Conservation (phyloP, 192 early-diverging fungal genomes). For the Kickxella alabastrina region DNA sequence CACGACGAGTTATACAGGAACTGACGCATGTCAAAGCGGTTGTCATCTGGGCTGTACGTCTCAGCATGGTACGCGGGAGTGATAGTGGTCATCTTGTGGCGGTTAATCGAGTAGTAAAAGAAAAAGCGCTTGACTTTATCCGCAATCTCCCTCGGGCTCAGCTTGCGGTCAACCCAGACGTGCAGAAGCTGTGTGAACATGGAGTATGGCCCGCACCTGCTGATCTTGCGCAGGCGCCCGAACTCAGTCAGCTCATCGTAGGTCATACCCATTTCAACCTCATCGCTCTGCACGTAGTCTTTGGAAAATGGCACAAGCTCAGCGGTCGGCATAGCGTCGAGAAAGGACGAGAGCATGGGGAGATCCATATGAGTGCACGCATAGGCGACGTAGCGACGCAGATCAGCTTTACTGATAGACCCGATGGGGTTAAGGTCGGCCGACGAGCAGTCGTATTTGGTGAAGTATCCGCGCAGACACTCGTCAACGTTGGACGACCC, state of each 20-base stretch:
- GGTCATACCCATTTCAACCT: conserved; percentile 98
- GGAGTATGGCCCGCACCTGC: conserved; percentile 83
- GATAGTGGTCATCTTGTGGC: conserved; percentile 97
- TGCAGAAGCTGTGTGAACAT: conserved; percentile 92
- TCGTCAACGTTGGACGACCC: conserved; percentile 99
- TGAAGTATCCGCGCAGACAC: conserved; percentile 92
- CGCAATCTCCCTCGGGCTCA: conserved; percentile 61
- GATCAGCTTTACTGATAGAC: conserved; percentile 84
- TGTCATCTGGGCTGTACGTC: conserved; percentile 94
- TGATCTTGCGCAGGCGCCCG: conserved; percentile 85
- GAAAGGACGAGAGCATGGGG: conserved; percentile 68
- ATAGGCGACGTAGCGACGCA: conserved; percentile 77
- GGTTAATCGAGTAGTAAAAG: conserved; percentile 94
- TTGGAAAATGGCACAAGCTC: conserved; percentile 91
- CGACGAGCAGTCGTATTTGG: conserved; percentile 97
- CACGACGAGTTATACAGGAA: conserved; percentile 92
- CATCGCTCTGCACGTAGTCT: conserved; percentile 82
- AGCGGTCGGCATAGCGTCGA: conserved; percentile 86
- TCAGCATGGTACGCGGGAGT: conserved; percentile 96
- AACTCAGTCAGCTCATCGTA: conserved; percentile 90
- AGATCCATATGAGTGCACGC: conserved; percentile 62
- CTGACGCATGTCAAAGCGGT: conserved; percentile 93
- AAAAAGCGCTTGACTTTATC: conserved; percentile 95
- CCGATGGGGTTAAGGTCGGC: conserved; percentile 98
- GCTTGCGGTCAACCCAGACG: conserved; percentile 57